phyloP scores from a whole-genome alignment of 2,329 filamentous ascomycete species.

The Microsporum audouinii region DNA sequence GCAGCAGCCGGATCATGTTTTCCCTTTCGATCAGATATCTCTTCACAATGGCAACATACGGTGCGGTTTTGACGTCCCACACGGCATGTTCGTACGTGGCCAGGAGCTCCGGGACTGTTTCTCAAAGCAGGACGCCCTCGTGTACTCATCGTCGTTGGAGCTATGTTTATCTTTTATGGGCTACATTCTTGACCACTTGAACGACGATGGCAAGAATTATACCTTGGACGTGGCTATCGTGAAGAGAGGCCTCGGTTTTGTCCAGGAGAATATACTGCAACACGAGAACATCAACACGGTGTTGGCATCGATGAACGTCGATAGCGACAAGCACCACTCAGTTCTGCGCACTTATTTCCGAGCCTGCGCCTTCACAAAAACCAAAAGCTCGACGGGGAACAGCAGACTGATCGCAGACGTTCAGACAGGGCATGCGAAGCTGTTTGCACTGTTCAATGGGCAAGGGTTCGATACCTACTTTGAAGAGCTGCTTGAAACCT shows the following conservation, averaged over 20 bases:
- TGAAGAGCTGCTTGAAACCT: constrained; percentile 85
- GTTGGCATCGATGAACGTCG: neutral
- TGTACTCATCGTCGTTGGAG: neutral
- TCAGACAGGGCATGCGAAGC: constrained; percentile 52
- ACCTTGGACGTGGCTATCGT: neutral
- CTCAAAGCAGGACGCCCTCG: neutral
- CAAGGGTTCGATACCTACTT: constrained; percentile 99
- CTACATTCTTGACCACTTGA: neutral
- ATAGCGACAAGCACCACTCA: neutral
- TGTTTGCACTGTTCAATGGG: constrained; percentile 92
- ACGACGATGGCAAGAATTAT: neutral
- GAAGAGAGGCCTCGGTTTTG: neutral
- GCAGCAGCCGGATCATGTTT: neutral
- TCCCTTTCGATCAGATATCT: neutral
- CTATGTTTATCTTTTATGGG: neutral
- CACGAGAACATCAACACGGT: constrained; percentile 2
- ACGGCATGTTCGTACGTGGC: neutral
- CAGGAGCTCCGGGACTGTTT: neutral
- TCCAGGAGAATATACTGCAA: neutral
- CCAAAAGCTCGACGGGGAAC: neutral
- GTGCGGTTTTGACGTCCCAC: neutral
- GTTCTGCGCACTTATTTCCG: constrained; percentile 15
- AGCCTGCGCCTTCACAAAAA: constrained; percentile 17
- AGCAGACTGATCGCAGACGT: neutral
- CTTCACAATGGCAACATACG: neutral